Evolutionary conservation across 345 rosid species (phyloP).

Genomic region (Citrus sinensis): DNA sequence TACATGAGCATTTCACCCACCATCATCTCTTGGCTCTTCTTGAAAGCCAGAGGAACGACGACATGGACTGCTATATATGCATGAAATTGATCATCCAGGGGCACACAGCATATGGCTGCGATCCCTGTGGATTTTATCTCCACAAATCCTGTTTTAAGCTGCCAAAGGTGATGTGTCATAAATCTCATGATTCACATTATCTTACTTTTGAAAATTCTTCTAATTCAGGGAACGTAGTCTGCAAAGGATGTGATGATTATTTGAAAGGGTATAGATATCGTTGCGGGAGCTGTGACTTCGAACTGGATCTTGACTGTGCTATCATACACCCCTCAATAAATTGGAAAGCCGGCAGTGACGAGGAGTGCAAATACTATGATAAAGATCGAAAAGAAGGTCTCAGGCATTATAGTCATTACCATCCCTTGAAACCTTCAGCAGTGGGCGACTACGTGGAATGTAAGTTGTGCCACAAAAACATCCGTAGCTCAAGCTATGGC

Average conservation of each 20-base stretch:
- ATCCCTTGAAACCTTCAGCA: not conserved
- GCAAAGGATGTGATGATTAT: no score
- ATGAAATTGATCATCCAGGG: not conserved
- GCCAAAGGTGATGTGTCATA: not conserved
- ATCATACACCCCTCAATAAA: not conserved
- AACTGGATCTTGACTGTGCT: not conserved
- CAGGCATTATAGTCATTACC: not conserved
- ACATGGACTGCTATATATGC: rapidly evolving
- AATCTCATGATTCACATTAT: not conserved
- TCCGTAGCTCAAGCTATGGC: not conserved
- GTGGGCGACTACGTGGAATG: not conserved
- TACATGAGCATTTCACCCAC: not conserved
- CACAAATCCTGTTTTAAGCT: not conserved
- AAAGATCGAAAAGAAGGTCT: not conserved
- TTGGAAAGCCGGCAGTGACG: not conserved
- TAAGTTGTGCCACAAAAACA: not conserved
- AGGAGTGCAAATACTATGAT: not conserved
- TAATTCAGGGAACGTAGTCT: no score
- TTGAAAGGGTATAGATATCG: no score
- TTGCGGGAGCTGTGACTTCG: not conserved
- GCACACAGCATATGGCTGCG: not conserved
- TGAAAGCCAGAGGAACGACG: rapidly evolving
- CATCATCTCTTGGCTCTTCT: not conserved
- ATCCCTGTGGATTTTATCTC: not conserved
- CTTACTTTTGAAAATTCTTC: no score